Conservation (phyloP, 179 eudicot species). For the Camellia oleifera region DNA sequence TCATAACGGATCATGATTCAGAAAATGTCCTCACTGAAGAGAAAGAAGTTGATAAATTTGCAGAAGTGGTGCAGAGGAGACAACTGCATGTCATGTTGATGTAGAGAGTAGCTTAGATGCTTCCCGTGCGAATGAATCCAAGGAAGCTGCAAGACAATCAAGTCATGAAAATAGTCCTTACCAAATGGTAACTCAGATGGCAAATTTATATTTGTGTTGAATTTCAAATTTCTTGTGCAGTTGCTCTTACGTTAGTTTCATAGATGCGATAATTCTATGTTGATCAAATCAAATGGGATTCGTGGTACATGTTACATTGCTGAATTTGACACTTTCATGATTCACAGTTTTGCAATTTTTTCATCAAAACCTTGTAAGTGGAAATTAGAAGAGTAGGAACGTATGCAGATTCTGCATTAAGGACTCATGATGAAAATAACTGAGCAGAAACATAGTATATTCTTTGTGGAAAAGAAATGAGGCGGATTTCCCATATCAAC, state of each 20-base stretch:
- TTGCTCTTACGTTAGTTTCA: neutral
- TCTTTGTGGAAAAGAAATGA: neutral
- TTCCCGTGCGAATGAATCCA: conserved; percentile 13
- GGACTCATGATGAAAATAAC: neutral
- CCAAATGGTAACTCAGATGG: conserved; percentile 27
- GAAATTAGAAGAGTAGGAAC: neutral
- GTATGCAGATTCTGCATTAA: neutral
- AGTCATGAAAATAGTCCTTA: conserved; percentile 24
- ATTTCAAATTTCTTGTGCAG: neutral
- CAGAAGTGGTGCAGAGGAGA: conserved; percentile 23
- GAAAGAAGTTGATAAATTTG: conserved; percentile 15
- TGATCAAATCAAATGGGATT: neutral
- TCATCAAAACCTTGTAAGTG: neutral
- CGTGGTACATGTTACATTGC: neutral
- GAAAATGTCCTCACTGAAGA: conserved; percentile 27
- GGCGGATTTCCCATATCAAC: neutral
- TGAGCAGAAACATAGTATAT: neutral
- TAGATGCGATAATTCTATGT: too few species aligned
- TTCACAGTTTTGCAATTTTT: neutral
- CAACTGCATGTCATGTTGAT: conserved; percentile 15
- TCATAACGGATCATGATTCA: conserved; percentile 22
- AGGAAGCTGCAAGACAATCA: conserved; percentile 28
- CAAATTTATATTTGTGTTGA: neutral
- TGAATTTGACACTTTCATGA: neutral
- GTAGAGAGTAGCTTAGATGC: conserved; percentile 21